Base-by-base conservation (phyloP, 768 basidiomycete species). In the Suillus cothurnatus region DNA sequence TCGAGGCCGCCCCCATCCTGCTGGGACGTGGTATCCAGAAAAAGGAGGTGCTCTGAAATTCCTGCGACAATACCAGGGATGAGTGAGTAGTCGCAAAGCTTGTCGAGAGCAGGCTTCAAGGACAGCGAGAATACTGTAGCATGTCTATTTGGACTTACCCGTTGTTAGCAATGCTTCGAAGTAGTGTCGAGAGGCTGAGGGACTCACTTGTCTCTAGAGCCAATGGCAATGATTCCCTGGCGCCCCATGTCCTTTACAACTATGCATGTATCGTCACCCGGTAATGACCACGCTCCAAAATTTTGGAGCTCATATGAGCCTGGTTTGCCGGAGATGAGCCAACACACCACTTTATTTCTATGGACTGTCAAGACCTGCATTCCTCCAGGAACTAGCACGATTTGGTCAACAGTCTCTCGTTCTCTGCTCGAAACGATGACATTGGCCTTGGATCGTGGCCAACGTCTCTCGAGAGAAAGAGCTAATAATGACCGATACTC, bases 301-400 rank as follows among this genome's bases (percentile, higher is more conserved):
- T 53, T 66, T 58, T 70, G 73, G 52, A 76, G 56, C 32, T 64
- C 62, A 2, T 19, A 65, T n/a, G 49, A 7, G 26, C 71, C 69
- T 11, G 73, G 67, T 57, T 66, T 56, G 36, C 57, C 53, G 47
- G 68, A 61, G 63, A 76, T 53, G 36, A 65, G 59, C 74, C 73
- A 76, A 15, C 69, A 67, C 6, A 66, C 61, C 5, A 74, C 49
- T 61, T 26, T 72, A 41, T 74, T 70, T 15, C 61, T 61, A 17
- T 74, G 74, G 11, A 74, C 73, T n/a, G 73, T 74, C 66, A 74
- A 47, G 2, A 76, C 12, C 58, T 74, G 74, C 3, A 65, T 64
- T 49, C 74, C 73, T 1, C 73, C 73, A 0, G 61, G 67, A 12
- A 74, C 58, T 32, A 74, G 72, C 36, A 74, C 45, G 38, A 74